Percentiles rank a stretch among this genome's conserved stretches.
phyloP scores from a whole-genome alignment of 169 alveolate genomes.

The Babesia ovata region DNA sequence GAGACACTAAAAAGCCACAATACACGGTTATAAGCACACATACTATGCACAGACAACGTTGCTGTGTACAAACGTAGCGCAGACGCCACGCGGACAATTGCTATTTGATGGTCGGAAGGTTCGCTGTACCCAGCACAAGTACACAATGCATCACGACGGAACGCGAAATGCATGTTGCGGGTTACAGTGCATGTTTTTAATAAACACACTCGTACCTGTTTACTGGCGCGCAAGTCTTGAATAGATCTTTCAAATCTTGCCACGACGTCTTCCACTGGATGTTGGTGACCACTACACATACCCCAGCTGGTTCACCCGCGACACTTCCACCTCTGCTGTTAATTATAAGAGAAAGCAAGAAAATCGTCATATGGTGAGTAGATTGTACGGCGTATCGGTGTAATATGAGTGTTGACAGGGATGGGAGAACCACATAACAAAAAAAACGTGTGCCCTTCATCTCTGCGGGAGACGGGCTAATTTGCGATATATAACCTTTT shows the following conservation, averaged over 20 bases:
- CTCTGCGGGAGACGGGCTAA: background rate
- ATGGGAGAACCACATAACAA: background rate
- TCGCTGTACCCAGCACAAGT: too few relatives aligned
- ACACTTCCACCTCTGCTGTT: background rate
- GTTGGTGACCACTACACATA: slow-evolving; percentile 64
- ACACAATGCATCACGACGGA: too few relatives aligned
- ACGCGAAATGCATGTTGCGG: slow-evolving; percentile 1
- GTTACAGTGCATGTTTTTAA: slow-evolving; percentile 6
- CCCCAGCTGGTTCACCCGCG: slow-evolving; percentile 28
- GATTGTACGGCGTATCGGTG: background rate
- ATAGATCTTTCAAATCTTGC: slow-evolving; percentile 76
- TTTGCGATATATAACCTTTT: background rate
- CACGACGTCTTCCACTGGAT: slow-evolving; percentile 73
- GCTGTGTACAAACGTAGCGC: too few relatives aligned
- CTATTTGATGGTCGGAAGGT: too few relatives aligned
- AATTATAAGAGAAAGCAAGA: too few relatives aligned
- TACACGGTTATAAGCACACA: too few relatives aligned
- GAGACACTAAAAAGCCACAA: too few relatives aligned
- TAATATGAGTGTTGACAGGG: background rate
- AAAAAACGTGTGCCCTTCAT: background rate
- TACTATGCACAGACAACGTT: too few relatives aligned
- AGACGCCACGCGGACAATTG: too few relatives aligned
- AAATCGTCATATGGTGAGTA: too few relatives aligned
- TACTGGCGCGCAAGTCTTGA: slow-evolving; percentile 74
- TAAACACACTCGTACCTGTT: slow-evolving; percentile 66